A percentile compares a stretch with the other conserved stretches of the same genome.
phyloP scores from a whole-genome alignment of 495 filamentous ascomycete species.

The Penicillium parvum region DNA sequence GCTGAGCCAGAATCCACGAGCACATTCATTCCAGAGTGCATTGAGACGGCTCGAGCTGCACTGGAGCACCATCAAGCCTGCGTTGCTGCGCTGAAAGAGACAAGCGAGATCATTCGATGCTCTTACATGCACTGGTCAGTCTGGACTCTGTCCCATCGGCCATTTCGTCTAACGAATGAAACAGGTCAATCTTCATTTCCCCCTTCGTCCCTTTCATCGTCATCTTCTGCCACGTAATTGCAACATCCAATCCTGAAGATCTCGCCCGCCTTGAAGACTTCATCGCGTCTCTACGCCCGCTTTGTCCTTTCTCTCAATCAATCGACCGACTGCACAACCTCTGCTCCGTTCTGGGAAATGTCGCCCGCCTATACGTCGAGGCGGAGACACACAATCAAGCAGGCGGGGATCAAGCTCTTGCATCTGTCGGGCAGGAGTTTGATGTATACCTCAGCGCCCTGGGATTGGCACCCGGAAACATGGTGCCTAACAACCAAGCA shows the following conservation, averaged over 20 bases:
- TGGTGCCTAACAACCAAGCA: constrained; percentile 3
- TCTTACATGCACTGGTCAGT: constrained; percentile 62
- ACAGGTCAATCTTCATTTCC: constrained; percentile 58
- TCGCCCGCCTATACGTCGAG: constrained; percentile 60
- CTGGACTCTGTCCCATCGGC: no score
- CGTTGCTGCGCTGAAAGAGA: constrained; percentile 44
- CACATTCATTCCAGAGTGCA: constrained; percentile 56
- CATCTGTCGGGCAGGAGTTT: constrained; percentile 55
- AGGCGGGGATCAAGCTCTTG: constrained; percentile 38
- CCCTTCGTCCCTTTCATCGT: constrained; percentile 69
- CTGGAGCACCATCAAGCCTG: constrained; percentile 51
- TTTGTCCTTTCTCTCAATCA: constrained; percentile 49
- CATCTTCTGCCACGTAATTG: constrained; percentile 64
- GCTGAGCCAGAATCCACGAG: constrained; percentile 28
- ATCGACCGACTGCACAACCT: constrained; percentile 56
- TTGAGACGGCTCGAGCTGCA: constrained; percentile 53
- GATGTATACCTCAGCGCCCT: constrained; percentile 61
- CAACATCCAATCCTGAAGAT: constrained; percentile 41
- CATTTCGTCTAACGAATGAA: constrained; percentile 15
- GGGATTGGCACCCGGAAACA: constrained; percentile 50
- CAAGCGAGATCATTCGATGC: constrained; percentile 39
- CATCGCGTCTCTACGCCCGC: constrained; percentile 50
- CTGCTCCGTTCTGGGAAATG: constrained; percentile 56
- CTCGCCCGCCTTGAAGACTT: constrained; percentile 52
- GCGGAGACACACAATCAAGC: constrained; percentile 47